Conservation (phyloP, 176 grass and related monocot species). For the Bothriochloa decipiens region DNA sequence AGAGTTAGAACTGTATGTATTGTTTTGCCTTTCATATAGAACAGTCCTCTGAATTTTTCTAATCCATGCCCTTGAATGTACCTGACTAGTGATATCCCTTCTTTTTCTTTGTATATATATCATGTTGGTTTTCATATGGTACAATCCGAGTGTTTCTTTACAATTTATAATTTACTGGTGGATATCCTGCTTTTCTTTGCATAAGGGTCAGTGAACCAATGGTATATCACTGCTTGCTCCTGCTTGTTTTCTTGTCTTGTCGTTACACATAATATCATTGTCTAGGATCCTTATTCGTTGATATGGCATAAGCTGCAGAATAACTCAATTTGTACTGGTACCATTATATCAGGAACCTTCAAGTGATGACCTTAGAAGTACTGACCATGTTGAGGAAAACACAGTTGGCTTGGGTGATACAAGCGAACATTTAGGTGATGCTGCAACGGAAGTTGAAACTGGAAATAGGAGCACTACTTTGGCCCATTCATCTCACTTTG, state of each 20-base stretch:
- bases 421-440: slow-evolving; percentile 41
- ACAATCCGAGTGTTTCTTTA: not conserved
- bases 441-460: slow-evolving; percentile 30
- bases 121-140: not conserved
- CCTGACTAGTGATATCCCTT: slow-evolving; percentile 11
- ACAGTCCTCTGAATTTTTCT: not conserved
- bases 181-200: slow-evolving; percentile 11
- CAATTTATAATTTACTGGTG: slow-evolving; percentile 7
- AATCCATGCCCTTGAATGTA: not conserved
- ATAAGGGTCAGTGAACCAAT: not conserved
- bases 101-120: not conserved
- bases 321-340: slow-evolving; percentile 32
- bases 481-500: slow-evolving; percentile 7
- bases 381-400: slow-evolving; percentile 22
- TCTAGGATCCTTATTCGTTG: slow-evolving; percentile 1
- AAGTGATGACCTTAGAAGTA: slow-evolving; percentile 9
- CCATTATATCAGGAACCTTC: slow-evolving; percentile 49
- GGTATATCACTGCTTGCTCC: not conserved
- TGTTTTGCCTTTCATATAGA: not conserved
- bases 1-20: slow-evolving; percentile 17
- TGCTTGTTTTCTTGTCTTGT: slow-evolving; percentile 10
- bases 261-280: not conserved
- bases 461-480: not conserved
- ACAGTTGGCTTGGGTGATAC: not conserved
- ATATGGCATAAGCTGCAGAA: slow-evolving; percentile 12